Evolutionary conservation across 2,329 filamentous ascomycete genomes (phyloP), one percentile per base, ranked within the genome.

Genomic region (Pestalotiopsis sp.): DNA sequence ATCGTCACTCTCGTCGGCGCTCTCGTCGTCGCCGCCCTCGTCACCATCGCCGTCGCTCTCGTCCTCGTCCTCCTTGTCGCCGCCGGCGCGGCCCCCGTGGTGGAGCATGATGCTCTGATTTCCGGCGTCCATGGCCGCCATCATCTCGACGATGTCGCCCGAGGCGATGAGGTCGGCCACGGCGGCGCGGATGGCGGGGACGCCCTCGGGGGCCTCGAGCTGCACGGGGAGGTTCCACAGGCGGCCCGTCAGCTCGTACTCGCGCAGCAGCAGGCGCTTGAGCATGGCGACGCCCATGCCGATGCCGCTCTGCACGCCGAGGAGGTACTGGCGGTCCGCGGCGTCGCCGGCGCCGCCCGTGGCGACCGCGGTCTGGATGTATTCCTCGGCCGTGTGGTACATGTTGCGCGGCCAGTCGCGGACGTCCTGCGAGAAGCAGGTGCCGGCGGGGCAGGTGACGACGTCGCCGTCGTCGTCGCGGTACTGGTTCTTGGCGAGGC

Each of bases 241-340:
- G 7, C 60, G 64, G 23, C 70, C 71, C 1, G 66, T 20, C 13
- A 31, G 23, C 61, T 65, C 55, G 20, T 72, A 66, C 66, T 74
- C 72, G 39, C 70, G 65, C 25, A 74, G 58, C 2, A 74, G 31
- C 17, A 64, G 65, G 23, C 71, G 65, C 68, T 69, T 66, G 58
- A 68, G 68, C 11, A 57, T 45, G 1, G 14, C 0, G 58, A 75
- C 67, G 27, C 70, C 73, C 17, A 72, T 69, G 12, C 74, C 74
- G 31, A 75, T 74, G 12, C 73, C 74, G 39, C 55, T 36, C 63
- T 75, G 73, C 23, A 74, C 62, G 27, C 71, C 73, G 58, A 71
- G 69, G 27, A 71, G 63, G 67, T 69, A 73, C 4, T 59, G 36
- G 2, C 67, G 69, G 25, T 73, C 71, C 9, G 52, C 27, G 52